These are phyloP conservation scores for Paulownia fortunei DNA, from an alignment of 257 asterid species.

Conservation along the genomic window DNA sequence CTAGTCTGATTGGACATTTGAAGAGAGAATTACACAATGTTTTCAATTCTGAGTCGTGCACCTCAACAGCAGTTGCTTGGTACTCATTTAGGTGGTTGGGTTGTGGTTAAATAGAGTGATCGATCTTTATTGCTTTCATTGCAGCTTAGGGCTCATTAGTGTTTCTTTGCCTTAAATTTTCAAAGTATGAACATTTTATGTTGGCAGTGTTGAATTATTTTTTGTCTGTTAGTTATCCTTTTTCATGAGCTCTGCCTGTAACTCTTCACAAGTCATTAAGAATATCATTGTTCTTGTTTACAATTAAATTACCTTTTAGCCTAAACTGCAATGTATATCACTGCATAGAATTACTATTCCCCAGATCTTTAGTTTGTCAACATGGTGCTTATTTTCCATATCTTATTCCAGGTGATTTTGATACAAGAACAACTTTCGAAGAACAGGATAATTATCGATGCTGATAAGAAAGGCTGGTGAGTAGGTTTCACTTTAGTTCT, in stretches of 20 bases:
- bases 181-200: slow-evolving; percentile 6
- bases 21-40: background rate
- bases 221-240: background rate
- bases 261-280: background rate
- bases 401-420: slow-evolving; percentile 74
- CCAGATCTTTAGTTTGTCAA: background rate
- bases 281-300: background rate
- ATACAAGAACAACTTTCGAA: slow-evolving; percentile 98
- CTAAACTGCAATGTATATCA: background rate
- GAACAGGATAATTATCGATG: slow-evolving; percentile 91
- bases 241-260: background rate
- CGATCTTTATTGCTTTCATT: background rate
- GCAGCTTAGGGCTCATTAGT: background rate
- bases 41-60: background rate
- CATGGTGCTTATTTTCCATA: slow-evolving; percentile 29
- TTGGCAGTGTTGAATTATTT: background rate
- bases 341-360: background rate
- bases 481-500: slow-evolving; percentile 29
- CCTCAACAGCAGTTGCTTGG: slow-evolving; percentile 5
- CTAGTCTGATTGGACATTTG: background rate
- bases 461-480: slow-evolving; percentile 88
- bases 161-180: background rate
- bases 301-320: background rate
- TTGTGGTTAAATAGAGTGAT: background rate
- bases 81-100: background rate